Conservation (phyloP, 2,329 filamentous ascomycete species). For the Hypocrella siamensis region DNA sequence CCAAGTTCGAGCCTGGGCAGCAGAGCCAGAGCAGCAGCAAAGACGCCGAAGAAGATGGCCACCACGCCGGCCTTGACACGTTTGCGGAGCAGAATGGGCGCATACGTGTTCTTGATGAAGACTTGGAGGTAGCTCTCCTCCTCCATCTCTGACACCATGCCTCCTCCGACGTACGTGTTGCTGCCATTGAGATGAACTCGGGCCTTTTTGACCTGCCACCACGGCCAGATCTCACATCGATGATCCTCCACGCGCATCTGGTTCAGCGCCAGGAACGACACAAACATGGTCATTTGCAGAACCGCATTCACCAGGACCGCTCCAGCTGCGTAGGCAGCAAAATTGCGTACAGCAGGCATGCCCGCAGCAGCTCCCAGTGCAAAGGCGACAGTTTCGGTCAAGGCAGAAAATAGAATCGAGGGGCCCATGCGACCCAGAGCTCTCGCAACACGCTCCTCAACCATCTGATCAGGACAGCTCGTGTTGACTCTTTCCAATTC, state of each 20-base stretch:
- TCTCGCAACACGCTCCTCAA: conserved; percentile 72
- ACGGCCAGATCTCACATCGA: conserved; percentile 85
- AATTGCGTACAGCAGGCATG: conserved; percentile 96
- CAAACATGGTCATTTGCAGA: conserved; percentile 94
- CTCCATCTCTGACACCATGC: conserved; percentile 53
- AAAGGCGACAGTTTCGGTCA: conserved; percentile 88
- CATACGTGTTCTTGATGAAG: conserved; percentile 84
- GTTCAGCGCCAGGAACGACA: conserved; percentile 81
- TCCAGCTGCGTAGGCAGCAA: conserved; percentile 89
- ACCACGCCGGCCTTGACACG: conserved; percentile 66
- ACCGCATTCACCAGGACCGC: conserved; percentile 94
- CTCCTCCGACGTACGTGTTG: conserved; percentile 39
- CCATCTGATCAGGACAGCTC: conserved; percentile 75
- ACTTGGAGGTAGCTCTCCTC: conserved; percentile 73
- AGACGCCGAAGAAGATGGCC: conserved; percentile 70
- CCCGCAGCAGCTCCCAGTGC: conserved; percentile 84
- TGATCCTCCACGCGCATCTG: conserved; percentile 80
- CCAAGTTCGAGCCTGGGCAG: conserved; percentile 76
- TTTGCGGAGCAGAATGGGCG: conserved; percentile 63
- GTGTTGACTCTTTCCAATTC: conserved; percentile 93
- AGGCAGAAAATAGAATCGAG: conserved; percentile 87
- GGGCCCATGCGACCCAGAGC: conserved; percentile 94
- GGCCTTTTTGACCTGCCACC: conserved; percentile 63
- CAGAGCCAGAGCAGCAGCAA: conserved; percentile 71
- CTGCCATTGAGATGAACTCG: conserved; percentile 43